Evolutionary conservation across 1,139 yeast genomes (phyloP), one percentile per base, ranked within the genome.

Genomic region (Pichia sp.): DNA sequence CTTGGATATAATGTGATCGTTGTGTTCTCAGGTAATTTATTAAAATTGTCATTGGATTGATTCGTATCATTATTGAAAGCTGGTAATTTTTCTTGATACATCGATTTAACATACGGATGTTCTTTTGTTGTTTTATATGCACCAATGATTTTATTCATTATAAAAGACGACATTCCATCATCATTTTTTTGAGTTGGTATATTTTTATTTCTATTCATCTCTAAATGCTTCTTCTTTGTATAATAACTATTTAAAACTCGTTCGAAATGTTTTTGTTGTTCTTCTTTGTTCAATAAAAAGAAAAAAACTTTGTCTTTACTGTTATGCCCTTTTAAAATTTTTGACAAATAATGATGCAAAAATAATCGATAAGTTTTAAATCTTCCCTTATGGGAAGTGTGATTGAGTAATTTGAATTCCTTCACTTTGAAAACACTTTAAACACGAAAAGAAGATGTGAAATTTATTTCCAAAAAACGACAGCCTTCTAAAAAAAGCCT

Each of bases 101-200:
- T 11, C 10, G 55, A 50, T 43, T 45, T 52, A 8, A 53, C 53
- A 46, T 60, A 61, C 1, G 63, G 50, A 4, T 64, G 58, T 34
- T 61, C 66, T 47, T 56, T 63, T 4, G 66, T 60, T 1, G 59
- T 46, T 42, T 53, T 60, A 30, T 61, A 61, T 3, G 61, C 66
- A 34, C 51, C 57, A 27, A 53, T 32, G 5, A 63, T 41, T 43
- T 60, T 61, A 34, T 54, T 53, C 44, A 53, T 60, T 1, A 61
- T 53, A 28, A 56, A 55, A 2, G 57, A 47, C 1, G 58, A 52
- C 5, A 56, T 45, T 6, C 57, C 46, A 34, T 56, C 61, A 25
- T 55, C 59, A 9, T 41, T 18, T 18, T 18, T 18, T 18, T 18
- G 18, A 18, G 18, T 18, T 18, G 30, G n/a, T 35, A 25, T 7